Percentiles rank a stretch among this genome's conserved stretches.
These are phyloP conservation scores for Tetrastigma voinierianum DNA, from an alignment of 164 flowering plant species.

Conservation along the genomic window DNA sequence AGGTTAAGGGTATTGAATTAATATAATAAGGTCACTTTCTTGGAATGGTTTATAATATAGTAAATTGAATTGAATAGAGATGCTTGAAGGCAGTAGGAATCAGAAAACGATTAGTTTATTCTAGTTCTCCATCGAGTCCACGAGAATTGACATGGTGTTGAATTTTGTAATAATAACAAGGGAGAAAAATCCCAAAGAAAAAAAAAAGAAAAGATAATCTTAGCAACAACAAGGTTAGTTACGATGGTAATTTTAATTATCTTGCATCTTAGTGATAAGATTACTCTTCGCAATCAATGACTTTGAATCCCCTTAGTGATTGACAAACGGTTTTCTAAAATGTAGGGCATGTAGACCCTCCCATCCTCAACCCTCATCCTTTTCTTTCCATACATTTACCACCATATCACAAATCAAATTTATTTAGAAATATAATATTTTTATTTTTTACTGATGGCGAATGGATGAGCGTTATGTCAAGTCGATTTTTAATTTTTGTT, in stretches of 20 bases:
- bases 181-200: neutral
- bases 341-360: conserved; percentile 18
- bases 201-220: too few species aligned
- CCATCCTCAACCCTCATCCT: neutral
- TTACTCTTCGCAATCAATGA: conserved; percentile 5
- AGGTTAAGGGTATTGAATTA: neutral
- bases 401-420: neutral
- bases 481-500: conserved; percentile 13
- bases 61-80: neutral
- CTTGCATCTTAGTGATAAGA: conserved; percentile 11
- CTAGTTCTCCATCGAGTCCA: neutral
- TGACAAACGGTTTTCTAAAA: conserved; percentile 15
- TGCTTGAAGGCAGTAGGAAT: neutral
- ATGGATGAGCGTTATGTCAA: conserved; percentile 2
- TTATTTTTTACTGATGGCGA: neutral
- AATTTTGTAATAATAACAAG: too few species aligned
- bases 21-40: neutral
- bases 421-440: neutral
- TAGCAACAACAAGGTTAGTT: neutral
- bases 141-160: neutral
- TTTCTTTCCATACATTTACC: neutral
- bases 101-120: neutral
- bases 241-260: neutral
- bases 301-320: neutral
- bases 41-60: neutral